Evolutionary conservation across 2,329 filamentous ascomycete species (phyloP).

Genomic region (Colletotrichum sublineola): DNA sequence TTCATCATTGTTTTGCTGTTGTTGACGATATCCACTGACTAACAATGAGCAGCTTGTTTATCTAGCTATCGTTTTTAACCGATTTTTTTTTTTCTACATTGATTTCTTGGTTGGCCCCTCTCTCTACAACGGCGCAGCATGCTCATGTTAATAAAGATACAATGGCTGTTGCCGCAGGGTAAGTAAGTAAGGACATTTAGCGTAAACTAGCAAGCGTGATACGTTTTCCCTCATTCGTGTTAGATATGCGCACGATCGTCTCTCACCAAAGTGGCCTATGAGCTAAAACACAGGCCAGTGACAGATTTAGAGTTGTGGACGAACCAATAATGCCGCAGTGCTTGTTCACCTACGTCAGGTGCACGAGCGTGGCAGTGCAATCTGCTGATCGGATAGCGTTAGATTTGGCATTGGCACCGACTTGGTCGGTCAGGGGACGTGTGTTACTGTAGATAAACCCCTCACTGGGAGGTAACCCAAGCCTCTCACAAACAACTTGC

Average conservation of each 20-base stretch:
- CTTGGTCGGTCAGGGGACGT: constrained; percentile 31
- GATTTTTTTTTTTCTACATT: too few relatives aligned
- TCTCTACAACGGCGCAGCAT: too few relatives aligned
- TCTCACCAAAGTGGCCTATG: background rate
- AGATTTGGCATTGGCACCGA: constrained; percentile 10
- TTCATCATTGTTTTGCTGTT: background rate
- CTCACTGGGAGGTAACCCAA: constrained; percentile 36
- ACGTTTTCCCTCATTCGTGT: too few relatives aligned
- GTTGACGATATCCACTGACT: background rate
- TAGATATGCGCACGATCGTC: background rate
- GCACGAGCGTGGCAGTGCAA: constrained; percentile 38
- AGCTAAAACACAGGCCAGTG: constrained; percentile 11
- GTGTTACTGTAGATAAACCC: constrained; percentile 30
- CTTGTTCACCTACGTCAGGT: constrained; percentile 18
- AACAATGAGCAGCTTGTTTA: background rate
- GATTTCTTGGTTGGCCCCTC: too few relatives aligned
- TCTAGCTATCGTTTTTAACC: too few relatives aligned
- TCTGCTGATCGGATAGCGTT: constrained; percentile 34
- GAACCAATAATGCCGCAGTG: constrained; percentile 13
- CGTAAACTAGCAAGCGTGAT: background rate
- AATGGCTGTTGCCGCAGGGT: background rate
- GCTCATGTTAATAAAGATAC: background rate
- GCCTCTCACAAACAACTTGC: background rate
- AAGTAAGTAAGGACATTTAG: background rate
- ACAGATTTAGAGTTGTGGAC: constrained; percentile 27